Percentiles rank a stretch among this genome's conserved stretches.
Evolutionary conservation across 208 protist genomes (phyloP).

Genomic region (Trypanosoma platydactyli): DNA sequence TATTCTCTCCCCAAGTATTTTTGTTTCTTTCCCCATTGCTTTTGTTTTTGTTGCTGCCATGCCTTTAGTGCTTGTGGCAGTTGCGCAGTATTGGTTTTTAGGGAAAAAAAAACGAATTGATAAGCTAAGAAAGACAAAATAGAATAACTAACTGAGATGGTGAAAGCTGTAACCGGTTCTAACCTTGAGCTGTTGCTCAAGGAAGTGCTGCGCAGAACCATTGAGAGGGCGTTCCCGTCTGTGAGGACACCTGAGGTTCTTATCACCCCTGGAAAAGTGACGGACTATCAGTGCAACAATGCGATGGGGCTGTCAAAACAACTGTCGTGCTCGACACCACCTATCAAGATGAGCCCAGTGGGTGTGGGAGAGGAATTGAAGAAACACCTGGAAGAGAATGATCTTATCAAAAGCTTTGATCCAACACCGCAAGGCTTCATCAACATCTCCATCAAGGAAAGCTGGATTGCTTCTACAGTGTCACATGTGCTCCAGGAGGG

Average conservation of each 20-base stretch:
- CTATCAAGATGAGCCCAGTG: constrained; percentile 84
- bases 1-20: no score
- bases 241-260: constrained; percentile 60
- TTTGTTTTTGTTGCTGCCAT: background rate
- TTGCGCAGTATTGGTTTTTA: constrained; percentile 1
- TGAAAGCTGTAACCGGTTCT: constrained; percentile 16
- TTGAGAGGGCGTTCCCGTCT: constrained; percentile 80
- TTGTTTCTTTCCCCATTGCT: constrained; percentile 3
- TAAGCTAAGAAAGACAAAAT: constrained; percentile 8
- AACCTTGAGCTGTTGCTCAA: constrained; percentile 86
- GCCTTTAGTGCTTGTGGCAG: background rate
- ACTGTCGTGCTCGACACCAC: constrained; percentile 74
- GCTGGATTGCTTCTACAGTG: constrained; percentile 66
- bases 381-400: constrained; percentile 73
- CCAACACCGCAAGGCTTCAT: constrained; percentile 93
- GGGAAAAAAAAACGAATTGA: constrained; percentile 13
- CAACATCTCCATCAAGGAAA: constrained; percentile 78
- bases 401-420: constrained; percentile 83
- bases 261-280: constrained; percentile 79
- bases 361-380: constrained; percentile 84
- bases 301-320: constrained; percentile 91
- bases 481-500: constrained; percentile 52
- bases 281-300: constrained; percentile 96
- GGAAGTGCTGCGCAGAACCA: constrained; percentile 72
- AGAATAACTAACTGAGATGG: constrained; percentile 12